A percentile compares a stretch with the other conserved stretches of the same genome.
These are phyloP conservation scores for Penicillium decumbens DNA, from an alignment of 2,329 filamentous ascomycete species.

Conservation along the genomic window DNA sequence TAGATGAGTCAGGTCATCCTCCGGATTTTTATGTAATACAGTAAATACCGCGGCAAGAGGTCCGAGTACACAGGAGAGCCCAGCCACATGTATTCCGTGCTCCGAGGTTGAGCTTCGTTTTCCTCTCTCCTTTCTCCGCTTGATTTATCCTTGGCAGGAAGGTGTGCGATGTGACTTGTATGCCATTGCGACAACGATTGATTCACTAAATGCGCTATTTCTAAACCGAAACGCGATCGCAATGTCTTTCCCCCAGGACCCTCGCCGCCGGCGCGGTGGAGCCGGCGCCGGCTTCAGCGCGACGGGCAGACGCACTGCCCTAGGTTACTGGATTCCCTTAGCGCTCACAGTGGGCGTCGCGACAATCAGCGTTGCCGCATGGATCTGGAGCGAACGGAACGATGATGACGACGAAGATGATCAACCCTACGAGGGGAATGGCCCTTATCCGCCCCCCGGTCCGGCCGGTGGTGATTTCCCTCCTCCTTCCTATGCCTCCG, in stretches of 20 bases:
- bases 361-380: constrained; percentile 78
- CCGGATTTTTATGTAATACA: constrained; percentile 18
- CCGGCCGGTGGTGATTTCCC: constrained; percentile 25
- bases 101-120: constrained; percentile 34
- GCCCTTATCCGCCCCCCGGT: constrained; percentile 23
- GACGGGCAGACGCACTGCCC: constrained; percentile 38
- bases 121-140: constrained; percentile 20
- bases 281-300: constrained; percentile 41
- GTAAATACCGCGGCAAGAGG: constrained; percentile 29
- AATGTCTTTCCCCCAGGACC: constrained; percentile 42
- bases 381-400: constrained; percentile 87
- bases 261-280: constrained; percentile 36
- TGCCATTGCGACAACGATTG: constrained; percentile 22
- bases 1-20: constrained; percentile 23
- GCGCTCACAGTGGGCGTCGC: constrained; percentile 82
- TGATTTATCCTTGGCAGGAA: constrained; percentile 13
- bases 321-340: constrained; percentile 81
- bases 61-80: constrained; percentile 17
- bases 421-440: constrained; percentile 38
- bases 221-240: constrained; percentile 25
- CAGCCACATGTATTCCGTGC: constrained; percentile 41
- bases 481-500: constrained; percentile 26
- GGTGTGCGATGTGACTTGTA: constrained; percentile 33
- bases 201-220: constrained; percentile 26
- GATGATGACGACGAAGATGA: constrained; percentile 66